Conservation (phyloP, 768 basidiomycete genomes). For the Boletus rubroflammeus region DNA sequence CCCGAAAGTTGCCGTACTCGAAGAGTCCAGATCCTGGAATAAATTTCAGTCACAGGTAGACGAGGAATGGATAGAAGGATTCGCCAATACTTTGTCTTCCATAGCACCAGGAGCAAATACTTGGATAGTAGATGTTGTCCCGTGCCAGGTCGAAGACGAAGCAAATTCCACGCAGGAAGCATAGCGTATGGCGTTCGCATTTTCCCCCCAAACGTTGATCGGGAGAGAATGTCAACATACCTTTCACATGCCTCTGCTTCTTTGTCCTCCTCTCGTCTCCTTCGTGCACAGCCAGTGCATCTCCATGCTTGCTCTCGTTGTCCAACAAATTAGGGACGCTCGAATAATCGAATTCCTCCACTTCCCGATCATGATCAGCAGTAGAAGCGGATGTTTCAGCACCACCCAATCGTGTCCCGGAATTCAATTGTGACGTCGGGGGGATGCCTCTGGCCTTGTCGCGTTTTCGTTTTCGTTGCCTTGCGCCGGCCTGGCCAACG, state of each 20-base stretch:
- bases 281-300: constrained; percentile 18
- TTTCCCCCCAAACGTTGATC: background rate
- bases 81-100: constrained; percentile 5
- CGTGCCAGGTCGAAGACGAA: constrained; percentile 2
- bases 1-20: constrained; percentile 56
- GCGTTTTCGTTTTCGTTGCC: constrained; percentile 58
- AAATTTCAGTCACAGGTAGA: constrained; percentile 4
- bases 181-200: background rate
- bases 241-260: constrained; percentile 48
- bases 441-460: constrained; percentile 15
- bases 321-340: constrained; percentile 71
- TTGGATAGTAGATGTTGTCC: background rate
- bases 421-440: background rate
- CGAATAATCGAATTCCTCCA: constrained; percentile 64
- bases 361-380: constrained; percentile 21
- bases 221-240: constrained; percentile 17
- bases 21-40: constrained; percentile 36
- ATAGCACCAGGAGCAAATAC: background rate
- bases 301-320: constrained; percentile 38
- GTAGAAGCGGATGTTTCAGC: constrained; percentile 3
- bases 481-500: constrained; percentile 60
- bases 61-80: background rate
- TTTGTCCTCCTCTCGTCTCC: constrained; percentile 42
- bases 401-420: background rate
- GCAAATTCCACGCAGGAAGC: constrained; percentile 5